Conservation (phyloP, 1,284 basidiomycete genomes). For the Moniliella sp. region DNA sequence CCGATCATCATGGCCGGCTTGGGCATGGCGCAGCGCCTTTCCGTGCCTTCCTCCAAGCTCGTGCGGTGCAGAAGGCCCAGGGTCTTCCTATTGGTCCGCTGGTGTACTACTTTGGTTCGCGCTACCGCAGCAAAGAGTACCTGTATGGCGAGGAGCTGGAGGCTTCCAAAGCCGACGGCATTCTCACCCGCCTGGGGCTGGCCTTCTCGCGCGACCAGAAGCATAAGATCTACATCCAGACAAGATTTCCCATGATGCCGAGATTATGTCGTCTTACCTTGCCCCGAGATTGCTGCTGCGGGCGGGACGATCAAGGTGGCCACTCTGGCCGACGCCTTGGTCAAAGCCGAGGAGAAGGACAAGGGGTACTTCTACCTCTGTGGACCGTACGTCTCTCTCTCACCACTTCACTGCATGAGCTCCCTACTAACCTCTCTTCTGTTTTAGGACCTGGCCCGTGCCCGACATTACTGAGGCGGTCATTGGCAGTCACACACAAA, state of each 20-base stretch:
- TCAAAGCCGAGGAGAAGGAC: conserved; percentile 7
- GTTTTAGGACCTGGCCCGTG: conserved; percentile 92
- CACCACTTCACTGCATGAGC: too few species aligned
- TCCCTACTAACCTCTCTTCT: too few species aligned
- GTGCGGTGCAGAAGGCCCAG: conserved; percentile 59
- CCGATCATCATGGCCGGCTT: conserved; percentile 96
- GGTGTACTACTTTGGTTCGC: conserved; percentile 94
- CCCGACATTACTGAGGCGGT: conserved; percentile 87
- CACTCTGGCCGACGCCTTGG: too few species aligned
- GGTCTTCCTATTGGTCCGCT: conserved; percentile 65
- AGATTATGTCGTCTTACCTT: conserved; percentile 44
- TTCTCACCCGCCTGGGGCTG: conserved; percentile 69
- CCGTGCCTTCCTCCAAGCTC: conserved; percentile 89
- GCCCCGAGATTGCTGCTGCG: conserved; percentile 32
- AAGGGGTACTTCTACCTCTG: conserved; percentile 68
- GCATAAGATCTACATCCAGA: conserved; percentile 58
- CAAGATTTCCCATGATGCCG: conserved; percentile 78
- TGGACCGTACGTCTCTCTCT: too few species aligned
- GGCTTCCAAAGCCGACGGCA: conserved; percentile 50
- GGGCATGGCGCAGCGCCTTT: conserved; percentile 89
- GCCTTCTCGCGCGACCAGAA: conserved; percentile 93
- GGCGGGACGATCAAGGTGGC: conserved; percentile 38
- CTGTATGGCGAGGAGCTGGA: conserved; percentile 72
- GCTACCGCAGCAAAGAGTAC: conserved; percentile 79
- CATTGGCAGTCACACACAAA: conserved; percentile 48